Evolutionary conservation across 2,329 filamentous ascomycete species (phyloP), one percentile per base, ranked within the genome.

Genomic region (Mollisiaceae sp.): DNA sequence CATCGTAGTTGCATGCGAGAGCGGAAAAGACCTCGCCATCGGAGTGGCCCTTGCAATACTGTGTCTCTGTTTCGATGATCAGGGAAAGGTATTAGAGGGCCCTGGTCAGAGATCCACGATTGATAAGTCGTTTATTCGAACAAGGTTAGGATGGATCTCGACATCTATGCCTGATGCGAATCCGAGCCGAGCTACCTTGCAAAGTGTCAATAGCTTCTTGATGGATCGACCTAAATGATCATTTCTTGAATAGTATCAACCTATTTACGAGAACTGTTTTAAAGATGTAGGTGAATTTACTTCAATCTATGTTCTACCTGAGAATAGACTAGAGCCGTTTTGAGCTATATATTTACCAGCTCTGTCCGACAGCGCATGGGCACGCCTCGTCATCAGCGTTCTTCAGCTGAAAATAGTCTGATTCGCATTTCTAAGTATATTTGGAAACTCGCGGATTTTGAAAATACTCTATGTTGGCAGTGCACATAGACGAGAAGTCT

Each of bases 141-240:
- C 88, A 71, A 85, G 89, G 60, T 82, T 98, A 38, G 90, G 91
- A n/a, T 91, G 89, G 82, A 91, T 98, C 71, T 92, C 94, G 77
- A 90, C 89, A 5, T 87, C 86, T 0, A 89, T 90, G 75, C 90
- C 93, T 0, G 88, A 91, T 70, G 91, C 90, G 2, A 97, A 96
- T 75, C 94, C 94, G 0, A 94, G 89, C 68, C 84, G 95, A 41
- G 85, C 91, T 24, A 97, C 94, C 0, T 80, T 98, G 43, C 94
- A 97, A 78, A 94, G 92, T 71, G 90, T 98, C 5, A 97, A 98
- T 78, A 91, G 91, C 63, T 97, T 92, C 73, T 79, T 98, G 60
- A 94, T 98, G 88, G 77, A 79, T 41, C 62, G 65, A 22, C 70
- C 62, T 35, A 68, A 47, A 56, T 63, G 27, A 62, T 52, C 8